Percentiles rank a stretch among this genome's conserved stretches.
Evolutionary conservation across 495 filamentous ascomycete genomes (phyloP).

Genomic region (Xylaria cubensis): DNA sequence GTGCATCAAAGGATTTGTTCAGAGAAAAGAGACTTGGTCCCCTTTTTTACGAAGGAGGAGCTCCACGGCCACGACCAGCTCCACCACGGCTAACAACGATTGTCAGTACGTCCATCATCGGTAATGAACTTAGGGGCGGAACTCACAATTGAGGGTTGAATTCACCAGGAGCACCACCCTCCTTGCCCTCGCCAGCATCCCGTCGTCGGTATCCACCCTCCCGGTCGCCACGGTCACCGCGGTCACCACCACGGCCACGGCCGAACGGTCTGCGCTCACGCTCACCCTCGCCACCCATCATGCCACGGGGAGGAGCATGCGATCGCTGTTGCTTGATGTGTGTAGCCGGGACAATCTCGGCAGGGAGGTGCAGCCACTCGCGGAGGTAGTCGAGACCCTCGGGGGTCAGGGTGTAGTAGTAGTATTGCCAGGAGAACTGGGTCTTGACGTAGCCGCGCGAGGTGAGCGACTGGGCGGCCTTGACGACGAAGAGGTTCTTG

Average conservation of each 20-base stretch:
- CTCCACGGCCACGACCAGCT: conserved; percentile 85
- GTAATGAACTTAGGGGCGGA: conserved; percentile 11
- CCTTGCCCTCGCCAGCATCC: conserved; percentile 88
- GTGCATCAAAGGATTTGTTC: conserved; percentile 49
- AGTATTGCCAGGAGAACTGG: conserved; percentile 99
- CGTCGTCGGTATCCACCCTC: conserved; percentile 93
- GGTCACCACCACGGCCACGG: conserved; percentile 68
- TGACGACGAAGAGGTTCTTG: conserved; percentile 99
- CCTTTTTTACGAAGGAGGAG: conserved; percentile 69
- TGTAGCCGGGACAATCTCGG: conserved; percentile 98
- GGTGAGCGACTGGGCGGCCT: conserved; percentile 96
- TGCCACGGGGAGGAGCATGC: conserved; percentile 95
- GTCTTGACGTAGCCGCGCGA: conserved; percentile 99
- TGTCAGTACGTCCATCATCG: conserved; percentile 13
- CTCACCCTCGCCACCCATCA: conserved; percentile 90
- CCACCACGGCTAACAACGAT: conserved; percentile 74
- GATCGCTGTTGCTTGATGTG: conserved; percentile 99
- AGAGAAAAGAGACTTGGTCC: conserved; percentile 43
- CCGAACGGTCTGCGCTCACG: conserved; percentile 72
- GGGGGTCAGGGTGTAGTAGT: conserved; percentile 99
- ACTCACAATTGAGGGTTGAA: conserved; percentile 92
- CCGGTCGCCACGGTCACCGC: conserved; percentile 77
- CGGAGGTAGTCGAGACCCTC: conserved; percentile 99
- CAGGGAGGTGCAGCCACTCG: conserved; percentile 99
- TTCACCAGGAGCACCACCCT: conserved; percentile 92